Percentiles rank a stretch among this genome's conserved stretches.
phyloP scores from a whole-genome alignment of 352 stramenopile species.

The Blastocystis hominis region DNA sequence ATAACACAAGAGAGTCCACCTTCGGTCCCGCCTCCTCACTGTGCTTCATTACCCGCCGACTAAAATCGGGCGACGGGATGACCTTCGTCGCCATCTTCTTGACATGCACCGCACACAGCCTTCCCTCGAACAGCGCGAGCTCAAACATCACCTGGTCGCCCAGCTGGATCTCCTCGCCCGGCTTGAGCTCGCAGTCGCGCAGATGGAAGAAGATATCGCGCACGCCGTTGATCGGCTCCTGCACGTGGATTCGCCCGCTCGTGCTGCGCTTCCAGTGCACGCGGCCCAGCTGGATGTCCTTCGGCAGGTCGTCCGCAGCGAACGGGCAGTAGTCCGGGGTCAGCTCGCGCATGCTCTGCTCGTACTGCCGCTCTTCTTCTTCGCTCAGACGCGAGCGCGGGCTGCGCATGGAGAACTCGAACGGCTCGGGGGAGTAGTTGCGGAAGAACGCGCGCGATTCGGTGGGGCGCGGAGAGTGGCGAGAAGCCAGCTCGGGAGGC shows the following conservation, averaged over 20 bases:
- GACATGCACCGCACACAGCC: slow-evolving; percentile 48
- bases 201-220: slow-evolving; percentile 57
- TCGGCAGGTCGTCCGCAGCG: not conserved
- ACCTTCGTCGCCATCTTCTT: slow-evolving; percentile 55
- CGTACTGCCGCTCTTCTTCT: slow-evolving; percentile 37
- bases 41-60: slow-evolving; percentile 50
- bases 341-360: slow-evolving; percentile 38
- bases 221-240: slow-evolving; percentile 33
- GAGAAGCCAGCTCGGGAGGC: not conserved
- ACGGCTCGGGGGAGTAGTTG: not conserved
- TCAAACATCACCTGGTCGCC: slow-evolving; percentile 54
- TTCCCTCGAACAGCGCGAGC: slow-evolving; percentile 26
- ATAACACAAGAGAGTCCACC: slow-evolving; percentile 8
- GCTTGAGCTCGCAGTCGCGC: slow-evolving; percentile 32
- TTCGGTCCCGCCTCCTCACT: not conserved
- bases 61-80: slow-evolving; percentile 53
- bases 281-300: slow-evolving; percentile 30
- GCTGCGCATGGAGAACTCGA: not conserved
- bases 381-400: slow-evolving; percentile 10
- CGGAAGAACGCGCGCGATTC: slow-evolving; percentile 21
- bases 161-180: slow-evolving; percentile 29
- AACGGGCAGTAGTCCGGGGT: slow-evolving; percentile 37
- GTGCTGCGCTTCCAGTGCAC: slow-evolving; percentile 28
- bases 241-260: slow-evolving; percentile 44
- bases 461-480: not conserved